Conservation (phyloP, 2,329 filamentous ascomycete species). For the Bipolaris bicolor region DNA sequence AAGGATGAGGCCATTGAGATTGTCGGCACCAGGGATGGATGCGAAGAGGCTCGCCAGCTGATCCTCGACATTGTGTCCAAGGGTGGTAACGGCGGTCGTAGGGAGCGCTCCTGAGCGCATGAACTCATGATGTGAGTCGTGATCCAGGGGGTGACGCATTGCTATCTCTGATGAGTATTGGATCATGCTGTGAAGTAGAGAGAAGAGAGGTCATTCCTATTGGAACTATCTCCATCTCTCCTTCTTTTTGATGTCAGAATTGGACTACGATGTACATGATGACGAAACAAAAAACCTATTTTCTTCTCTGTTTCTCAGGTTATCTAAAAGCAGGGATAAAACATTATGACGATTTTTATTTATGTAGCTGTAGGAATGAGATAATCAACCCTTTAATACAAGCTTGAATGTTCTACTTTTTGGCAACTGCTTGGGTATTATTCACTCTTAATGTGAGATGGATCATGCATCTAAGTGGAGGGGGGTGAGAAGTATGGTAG, state of each 20-base stretch:
- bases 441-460: background rate
- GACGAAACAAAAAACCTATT: constrained; percentile 1
- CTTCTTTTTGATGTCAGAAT: background rate
- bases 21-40: constrained; percentile 75
- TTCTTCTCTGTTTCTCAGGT: background rate
- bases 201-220: background rate
- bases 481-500: background rate
- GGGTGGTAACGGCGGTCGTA: constrained; percentile 36
- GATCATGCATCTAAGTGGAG: background rate
- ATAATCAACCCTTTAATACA: background rate
- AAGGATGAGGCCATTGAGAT: constrained; percentile 87
- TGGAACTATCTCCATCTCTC: background rate
- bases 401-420: background rate
- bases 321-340: background rate
- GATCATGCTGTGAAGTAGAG: background rate
- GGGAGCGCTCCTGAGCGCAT: constrained; percentile 18
- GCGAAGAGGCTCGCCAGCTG: constrained; percentile 85
- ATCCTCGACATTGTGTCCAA: constrained; percentile 78
- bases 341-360: background rate
- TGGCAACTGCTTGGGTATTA: background rate
- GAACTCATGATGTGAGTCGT: background rate
- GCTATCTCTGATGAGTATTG: background rate
- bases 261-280: background rate
- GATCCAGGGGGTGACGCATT: background rate
- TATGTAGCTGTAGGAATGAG: background rate